phyloP scores from a whole-genome alignment of 257 asterid species.

The Gentiana macrophylla region DNA sequence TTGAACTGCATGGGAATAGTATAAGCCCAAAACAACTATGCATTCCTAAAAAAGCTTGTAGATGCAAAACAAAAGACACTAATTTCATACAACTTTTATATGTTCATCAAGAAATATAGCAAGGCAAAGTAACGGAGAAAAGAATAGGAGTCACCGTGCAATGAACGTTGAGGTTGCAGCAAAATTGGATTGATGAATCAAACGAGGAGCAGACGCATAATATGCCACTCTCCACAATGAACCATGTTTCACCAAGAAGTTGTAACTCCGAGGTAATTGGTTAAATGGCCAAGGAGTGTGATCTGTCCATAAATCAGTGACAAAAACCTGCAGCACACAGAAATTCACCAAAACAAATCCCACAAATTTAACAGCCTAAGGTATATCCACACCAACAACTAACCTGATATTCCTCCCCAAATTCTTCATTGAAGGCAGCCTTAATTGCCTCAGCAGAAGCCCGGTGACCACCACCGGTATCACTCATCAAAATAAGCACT shows the following conservation, averaged over 20 bases:
- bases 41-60: background rate
- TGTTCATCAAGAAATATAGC: background rate
- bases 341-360: constrained; percentile 9
- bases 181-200: constrained; percentile 85
- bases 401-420: constrained; percentile 90
- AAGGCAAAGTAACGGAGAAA: constrained; percentile 2
- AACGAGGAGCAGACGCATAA: constrained; percentile 84
- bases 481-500: constrained; percentile 92
- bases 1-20: too few species aligned
- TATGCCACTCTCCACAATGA: constrained; percentile 87
- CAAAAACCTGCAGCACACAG: constrained; percentile 51
- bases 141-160: constrained; percentile 57
- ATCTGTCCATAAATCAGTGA: constrained; percentile 95
- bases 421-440: constrained; percentile 78
- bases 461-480: constrained; percentile 98
- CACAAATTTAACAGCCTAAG: constrained; percentile 4
- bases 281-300: constrained; percentile 99
- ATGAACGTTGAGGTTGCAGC: constrained; percentile 95
- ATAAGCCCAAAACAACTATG: background rate
- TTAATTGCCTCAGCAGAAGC: constrained; percentile 99
- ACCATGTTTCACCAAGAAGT: constrained; percentile 93
- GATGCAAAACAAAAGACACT: too few species aligned
- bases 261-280: constrained; percentile 91
- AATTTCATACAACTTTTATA: too few species aligned
- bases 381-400: constrained; percentile 5